Percentiles rank a stretch among this genome's conserved stretches.
These are phyloP conservation scores for Auricularia sp. DNA, from an alignment of 768 basidiomycete genomes.

Conservation along the genomic window DNA sequence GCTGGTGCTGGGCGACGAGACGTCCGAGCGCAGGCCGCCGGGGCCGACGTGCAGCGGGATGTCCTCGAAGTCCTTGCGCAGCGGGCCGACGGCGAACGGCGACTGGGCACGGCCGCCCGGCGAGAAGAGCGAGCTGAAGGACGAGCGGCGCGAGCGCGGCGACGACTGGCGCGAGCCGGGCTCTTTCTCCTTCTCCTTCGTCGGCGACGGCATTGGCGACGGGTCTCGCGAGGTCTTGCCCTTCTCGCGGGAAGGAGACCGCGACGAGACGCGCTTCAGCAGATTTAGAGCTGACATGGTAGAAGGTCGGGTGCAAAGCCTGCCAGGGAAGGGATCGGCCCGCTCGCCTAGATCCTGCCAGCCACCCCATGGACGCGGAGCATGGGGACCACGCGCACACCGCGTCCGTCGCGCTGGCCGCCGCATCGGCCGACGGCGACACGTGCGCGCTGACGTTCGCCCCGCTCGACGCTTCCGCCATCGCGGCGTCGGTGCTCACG, in stretches of 20 bases:
- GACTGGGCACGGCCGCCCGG: not conserved
- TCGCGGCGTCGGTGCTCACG: slow-evolving; percentile 53
- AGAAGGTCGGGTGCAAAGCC: not conserved
- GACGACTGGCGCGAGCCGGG: not conserved
- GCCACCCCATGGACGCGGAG: not conserved
- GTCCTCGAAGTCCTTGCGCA: not conserved
- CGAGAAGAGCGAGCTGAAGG: not conserved
- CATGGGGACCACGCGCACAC: not conserved
- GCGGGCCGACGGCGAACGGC: not conserved
- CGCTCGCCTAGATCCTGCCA: not conserved
- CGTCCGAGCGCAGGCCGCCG: not conserved
- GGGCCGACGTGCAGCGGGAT: not conserved
- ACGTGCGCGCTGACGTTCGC: slow-evolving; percentile 49
- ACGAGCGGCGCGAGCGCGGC: not conserved
- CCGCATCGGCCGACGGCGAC: not conserved
- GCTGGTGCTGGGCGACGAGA: not conserved
- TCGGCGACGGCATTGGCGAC: not conserved
- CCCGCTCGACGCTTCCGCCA: slow-evolving; percentile 43
- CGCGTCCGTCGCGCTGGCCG: not conserved
- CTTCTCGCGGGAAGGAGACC: not conserved
- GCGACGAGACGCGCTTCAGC: not conserved
- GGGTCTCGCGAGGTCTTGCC: not conserved
- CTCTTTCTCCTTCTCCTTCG: too few species aligned
- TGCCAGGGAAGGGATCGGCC: not conserved
- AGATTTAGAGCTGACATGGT: not conserved